phyloP scores from a whole-genome alignment of 345 rosid genomes.

The Geranium rotundifolium region DNA sequence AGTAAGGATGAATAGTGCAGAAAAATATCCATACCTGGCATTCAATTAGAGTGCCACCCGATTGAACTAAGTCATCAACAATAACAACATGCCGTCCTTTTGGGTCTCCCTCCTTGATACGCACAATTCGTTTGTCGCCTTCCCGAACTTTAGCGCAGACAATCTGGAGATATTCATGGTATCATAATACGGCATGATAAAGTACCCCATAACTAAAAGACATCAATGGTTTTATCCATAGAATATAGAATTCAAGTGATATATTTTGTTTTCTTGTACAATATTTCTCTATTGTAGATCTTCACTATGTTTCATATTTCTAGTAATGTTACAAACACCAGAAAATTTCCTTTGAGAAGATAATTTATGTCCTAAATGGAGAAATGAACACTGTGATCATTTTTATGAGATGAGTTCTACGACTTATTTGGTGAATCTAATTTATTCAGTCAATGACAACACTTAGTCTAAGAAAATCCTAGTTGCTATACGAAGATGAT shows the following conservation, averaged over 20 bases:
- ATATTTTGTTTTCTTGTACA: background rate
- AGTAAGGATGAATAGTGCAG: background rate
- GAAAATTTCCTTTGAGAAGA: background rate
- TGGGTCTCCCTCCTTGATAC: constrained; percentile 88
- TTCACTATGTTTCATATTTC: background rate
- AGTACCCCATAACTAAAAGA: background rate
- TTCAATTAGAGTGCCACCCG: constrained; percentile 90
- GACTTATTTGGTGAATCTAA: background rate
- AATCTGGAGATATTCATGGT: constrained; percentile 33
- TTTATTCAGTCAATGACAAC: background rate
- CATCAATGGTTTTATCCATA: background rate
- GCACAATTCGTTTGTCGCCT: constrained; percentile 74
- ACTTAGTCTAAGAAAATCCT: background rate
- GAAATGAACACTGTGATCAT: background rate
- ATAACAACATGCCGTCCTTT: constrained; percentile 83
- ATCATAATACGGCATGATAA: background rate
- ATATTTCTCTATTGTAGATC: background rate
- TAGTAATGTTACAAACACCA: background rate
- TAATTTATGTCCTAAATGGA: background rate
- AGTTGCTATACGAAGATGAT: constrained; percentile 2
- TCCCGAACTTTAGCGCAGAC: constrained; percentile 93
- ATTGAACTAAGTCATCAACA: constrained; percentile 95
- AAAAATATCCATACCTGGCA: constrained; percentile 62
- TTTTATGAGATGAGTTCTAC: background rate
- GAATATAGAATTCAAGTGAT: background rate